Base-by-base conservation (phyloP, 495 filamentous ascomycete species). In the Tuber melanosporum region DNA sequence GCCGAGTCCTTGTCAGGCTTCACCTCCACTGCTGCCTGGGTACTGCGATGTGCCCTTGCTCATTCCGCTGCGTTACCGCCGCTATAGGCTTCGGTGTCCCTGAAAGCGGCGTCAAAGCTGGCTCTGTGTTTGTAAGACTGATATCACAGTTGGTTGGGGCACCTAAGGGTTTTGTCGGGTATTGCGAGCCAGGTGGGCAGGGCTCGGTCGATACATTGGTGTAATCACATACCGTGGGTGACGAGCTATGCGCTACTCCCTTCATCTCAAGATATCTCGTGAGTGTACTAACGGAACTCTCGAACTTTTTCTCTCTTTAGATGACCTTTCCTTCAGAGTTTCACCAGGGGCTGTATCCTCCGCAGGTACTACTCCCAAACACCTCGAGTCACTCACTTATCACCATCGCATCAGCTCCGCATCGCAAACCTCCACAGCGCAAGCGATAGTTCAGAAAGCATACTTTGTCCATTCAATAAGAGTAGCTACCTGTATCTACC, bases 401-500 rank as follows among this genome's bases (percentile, higher is more conserved):
- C 49, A 52, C 49, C 49, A 52, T 49, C 47, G 2, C 19, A 22
- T 52, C 22, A 12, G 49, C 20, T 10, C 47, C 47, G 20, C 47
- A 22, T 6, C 20, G 47, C 47, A 22, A 52, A 52, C 20, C 12
- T 57, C 22, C 20, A n/a, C 22, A 26, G 49, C 22, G 3, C 49
- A 57, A 26, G 49, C 22, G 7, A 14, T 62, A 26, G 14, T n/a
- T 62, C n/a, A n/a, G 52, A 62, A 22, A 32, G 52, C n/a, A 62
- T 32, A 62, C 52, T 62, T 62, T 62, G 52, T 62, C 26, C 52
- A 62, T 62, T 62, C n/a, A 26, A 62, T 62, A 62, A 62, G 52
- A n/a, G 9, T 22, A 26, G n/a, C n/a, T 32, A 62, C 52, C 52
- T 62, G 26, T 10, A 14, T 32, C 9, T 46, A 72, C 71, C 70